A percentile compares a stretch with the other conserved stretches of the same genome.
These are phyloP conservation scores for Nepenthes gracilis DNA, from an alignment of 148 eudicot genomes.

Conservation along the genomic window DNA sequence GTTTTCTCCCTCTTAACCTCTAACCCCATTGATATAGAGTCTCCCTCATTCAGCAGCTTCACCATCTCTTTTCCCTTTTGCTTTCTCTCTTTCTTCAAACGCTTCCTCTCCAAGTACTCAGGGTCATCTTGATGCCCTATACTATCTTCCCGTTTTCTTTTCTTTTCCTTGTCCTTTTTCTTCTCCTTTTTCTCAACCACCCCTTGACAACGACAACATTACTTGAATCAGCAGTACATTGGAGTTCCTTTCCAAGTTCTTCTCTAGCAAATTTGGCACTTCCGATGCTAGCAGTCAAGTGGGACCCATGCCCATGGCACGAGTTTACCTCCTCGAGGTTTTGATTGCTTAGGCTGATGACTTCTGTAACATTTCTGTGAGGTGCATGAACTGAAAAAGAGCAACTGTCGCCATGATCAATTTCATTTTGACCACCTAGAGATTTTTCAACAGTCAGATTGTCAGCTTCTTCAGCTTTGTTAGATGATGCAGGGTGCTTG, in stretches of 20 bases:
- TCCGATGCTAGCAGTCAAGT: slow-evolving; percentile 85
- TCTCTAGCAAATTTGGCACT: slow-evolving; percentile 59
- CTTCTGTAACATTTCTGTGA: slow-evolving; percentile 31
- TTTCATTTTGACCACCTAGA: slow-evolving; percentile 35
- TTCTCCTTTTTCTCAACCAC: slow-evolving; percentile 14
- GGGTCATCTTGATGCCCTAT: slow-evolving; percentile 43
- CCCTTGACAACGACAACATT: slow-evolving; percentile 16
- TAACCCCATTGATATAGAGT: slow-evolving; percentile 6
- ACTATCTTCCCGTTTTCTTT: slow-evolving; percentile 45
- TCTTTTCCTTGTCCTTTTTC: slow-evolving; percentile 59
- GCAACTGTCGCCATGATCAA: slow-evolving; percentile 61
- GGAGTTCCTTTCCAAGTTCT: slow-evolving; percentile 61
- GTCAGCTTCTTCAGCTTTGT: slow-evolving; percentile 44
- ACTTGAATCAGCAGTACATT: slow-evolving; percentile 95
- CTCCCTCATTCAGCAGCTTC: slow-evolving; percentile 21
- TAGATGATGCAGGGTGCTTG: slow-evolving; percentile 52
- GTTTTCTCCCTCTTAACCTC: slow-evolving; percentile 9
- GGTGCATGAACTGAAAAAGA: slow-evolving; percentile 85
- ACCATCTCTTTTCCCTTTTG: slow-evolving; percentile 59
- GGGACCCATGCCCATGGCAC: slow-evolving; percentile 80
- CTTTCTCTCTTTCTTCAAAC: slow-evolving; percentile 81
- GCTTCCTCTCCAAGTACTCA: slow-evolving; percentile 56
- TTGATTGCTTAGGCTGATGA: slow-evolving; percentile 41
- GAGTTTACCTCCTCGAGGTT: slow-evolving; percentile 75
- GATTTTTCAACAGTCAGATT: slow-evolving; percentile 31